Conservation (phyloP, 495 filamentous ascomycete genomes). For the Daldinia decipiens region DNA sequence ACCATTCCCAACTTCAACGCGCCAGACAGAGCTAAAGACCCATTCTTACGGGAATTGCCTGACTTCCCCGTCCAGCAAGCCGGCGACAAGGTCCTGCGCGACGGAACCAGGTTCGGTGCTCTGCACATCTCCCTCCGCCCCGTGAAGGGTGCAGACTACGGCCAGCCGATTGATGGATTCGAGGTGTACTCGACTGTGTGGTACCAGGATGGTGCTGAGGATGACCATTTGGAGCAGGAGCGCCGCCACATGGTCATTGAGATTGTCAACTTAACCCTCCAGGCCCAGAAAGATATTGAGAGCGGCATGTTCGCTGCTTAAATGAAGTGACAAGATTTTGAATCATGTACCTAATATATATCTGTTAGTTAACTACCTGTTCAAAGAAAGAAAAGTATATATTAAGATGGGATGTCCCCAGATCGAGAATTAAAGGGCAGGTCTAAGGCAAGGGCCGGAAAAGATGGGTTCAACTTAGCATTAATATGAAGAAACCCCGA, state of each 20-base stretch:
- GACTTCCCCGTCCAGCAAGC: conserved; percentile 41
- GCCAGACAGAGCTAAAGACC: conserved; percentile 30
- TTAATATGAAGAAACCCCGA: not conserved
- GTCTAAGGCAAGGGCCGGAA: not conserved
- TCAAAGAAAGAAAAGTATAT: not conserved
- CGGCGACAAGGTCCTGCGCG: conserved; percentile 42
- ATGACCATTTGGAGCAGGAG: conserved; percentile 40
- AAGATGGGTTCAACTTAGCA: not conserved
- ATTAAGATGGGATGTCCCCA: not conserved
- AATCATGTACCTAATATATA: not conserved
- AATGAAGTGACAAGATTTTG: not conserved
- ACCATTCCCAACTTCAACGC: conserved; percentile 43
- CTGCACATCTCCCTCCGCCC: conserved; percentile 45
- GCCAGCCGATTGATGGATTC: conserved; percentile 34
- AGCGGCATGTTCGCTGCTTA: conserved; percentile 12
- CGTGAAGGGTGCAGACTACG: conserved; percentile 33
- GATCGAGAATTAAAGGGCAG: not conserved
- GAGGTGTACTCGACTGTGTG: conserved; percentile 47
- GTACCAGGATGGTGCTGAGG: conserved; percentile 39
- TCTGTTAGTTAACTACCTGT: not conserved
- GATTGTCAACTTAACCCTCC: conserved; percentile 45
- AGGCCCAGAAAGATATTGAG: conserved; percentile 42
- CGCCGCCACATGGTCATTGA: conserved; percentile 46
- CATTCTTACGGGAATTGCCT: conserved; percentile 29
- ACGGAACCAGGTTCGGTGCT: conserved; percentile 41